A percentile compares a stretch with the other conserved stretches of the same genome.
Conservation (phyloP, 1,284 basidiomycete species). For the Ganoderma boninense region DNA sequence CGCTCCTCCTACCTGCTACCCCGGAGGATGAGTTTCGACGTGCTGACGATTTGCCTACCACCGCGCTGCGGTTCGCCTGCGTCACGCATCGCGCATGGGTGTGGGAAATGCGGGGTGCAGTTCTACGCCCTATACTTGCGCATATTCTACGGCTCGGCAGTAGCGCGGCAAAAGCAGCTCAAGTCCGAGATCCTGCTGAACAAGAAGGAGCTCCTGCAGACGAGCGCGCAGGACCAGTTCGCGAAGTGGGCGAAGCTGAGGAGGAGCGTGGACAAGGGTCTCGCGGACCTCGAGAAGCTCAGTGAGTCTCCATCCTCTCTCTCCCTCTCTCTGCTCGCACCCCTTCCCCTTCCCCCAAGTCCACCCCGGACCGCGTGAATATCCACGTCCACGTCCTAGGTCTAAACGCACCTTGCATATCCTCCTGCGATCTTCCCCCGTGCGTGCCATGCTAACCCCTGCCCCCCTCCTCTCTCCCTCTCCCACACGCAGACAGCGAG, state of each 20-base stretch:
- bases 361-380: too few species aligned
- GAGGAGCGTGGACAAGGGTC: constrained; percentile 90
- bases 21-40: not conserved
- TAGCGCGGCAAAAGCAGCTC: constrained; percentile 68
- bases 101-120: constrained; percentile 38
- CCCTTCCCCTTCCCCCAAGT: not conserved
- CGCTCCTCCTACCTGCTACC: not conserved
- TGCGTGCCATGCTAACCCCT: not conserved
- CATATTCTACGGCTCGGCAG: constrained; percentile 65
- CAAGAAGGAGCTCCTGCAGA: constrained; percentile 89
- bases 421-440: too few species aligned
- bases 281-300: constrained; percentile 93
- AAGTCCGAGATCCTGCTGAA: constrained; percentile 81
- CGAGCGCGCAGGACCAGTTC: constrained; percentile 97
- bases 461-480: not conserved
- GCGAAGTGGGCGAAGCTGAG: constrained; percentile 98
- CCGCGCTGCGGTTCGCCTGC: not conserved
- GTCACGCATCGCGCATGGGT: not conserved
- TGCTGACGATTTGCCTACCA: not conserved
- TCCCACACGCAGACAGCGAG: constrained; percentile 64
- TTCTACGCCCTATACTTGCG: constrained; percentile 75
- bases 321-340: not conserved
- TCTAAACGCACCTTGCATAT: not conserved
- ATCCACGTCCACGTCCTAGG: not conserved
- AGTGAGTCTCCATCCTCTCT: constrained; percentile 66